Percentiles rank a stretch among this genome's conserved stretches.
phyloP scores from a whole-genome alignment of 306 rosid species.

The Prosopis cineraria region DNA sequence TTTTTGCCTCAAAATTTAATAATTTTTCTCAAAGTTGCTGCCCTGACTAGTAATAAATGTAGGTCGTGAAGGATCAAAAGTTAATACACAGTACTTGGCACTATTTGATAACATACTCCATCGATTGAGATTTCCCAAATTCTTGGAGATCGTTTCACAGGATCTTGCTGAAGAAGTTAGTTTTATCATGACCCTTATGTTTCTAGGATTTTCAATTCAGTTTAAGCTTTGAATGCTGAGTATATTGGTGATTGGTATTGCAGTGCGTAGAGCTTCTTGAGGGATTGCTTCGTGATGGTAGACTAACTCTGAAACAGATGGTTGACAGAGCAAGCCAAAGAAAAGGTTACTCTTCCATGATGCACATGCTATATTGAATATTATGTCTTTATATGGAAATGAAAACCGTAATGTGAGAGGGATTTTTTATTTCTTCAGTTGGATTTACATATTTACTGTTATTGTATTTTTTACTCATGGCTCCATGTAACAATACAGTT shows the following conservation, averaged over 20 bases:
- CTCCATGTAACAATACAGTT: neutral
- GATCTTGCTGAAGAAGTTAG: slow-evolving; percentile 65
- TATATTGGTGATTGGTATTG: slow-evolving; percentile 30
- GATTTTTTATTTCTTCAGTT: slow-evolving; percentile 8
- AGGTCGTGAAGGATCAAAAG: slow-evolving; percentile 48
- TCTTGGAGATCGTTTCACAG: slow-evolving; percentile 56
- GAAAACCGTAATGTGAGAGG: neutral
- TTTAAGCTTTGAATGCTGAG: slow-evolving; percentile 17
- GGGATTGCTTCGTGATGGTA: slow-evolving; percentile 86
- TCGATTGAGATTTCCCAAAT: slow-evolving; percentile 80
- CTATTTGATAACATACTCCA: slow-evolving; percentile 76
- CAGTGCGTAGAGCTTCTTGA: slow-evolving; percentile 70
- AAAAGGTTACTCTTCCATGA: slow-evolving; percentile 51
- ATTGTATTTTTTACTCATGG: neutral
- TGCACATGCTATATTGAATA: slow-evolving; percentile 9
- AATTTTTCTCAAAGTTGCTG: neutral
- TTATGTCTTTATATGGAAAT: neutral
- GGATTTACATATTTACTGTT: neutral
- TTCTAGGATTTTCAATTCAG: slow-evolving; percentile 21
- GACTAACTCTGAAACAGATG: slow-evolving; percentile 73
- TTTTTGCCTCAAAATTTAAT: neutral
- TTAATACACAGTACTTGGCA: slow-evolving; percentile 54
- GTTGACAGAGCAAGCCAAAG: slow-evolving; percentile 64
- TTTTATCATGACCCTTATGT: slow-evolving; percentile 26
- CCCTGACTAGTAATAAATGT: slow-evolving; percentile 19